Conservation (phyloP, 2,329 filamentous ascomycete species). For the Dactylellina leptospora region DNA sequence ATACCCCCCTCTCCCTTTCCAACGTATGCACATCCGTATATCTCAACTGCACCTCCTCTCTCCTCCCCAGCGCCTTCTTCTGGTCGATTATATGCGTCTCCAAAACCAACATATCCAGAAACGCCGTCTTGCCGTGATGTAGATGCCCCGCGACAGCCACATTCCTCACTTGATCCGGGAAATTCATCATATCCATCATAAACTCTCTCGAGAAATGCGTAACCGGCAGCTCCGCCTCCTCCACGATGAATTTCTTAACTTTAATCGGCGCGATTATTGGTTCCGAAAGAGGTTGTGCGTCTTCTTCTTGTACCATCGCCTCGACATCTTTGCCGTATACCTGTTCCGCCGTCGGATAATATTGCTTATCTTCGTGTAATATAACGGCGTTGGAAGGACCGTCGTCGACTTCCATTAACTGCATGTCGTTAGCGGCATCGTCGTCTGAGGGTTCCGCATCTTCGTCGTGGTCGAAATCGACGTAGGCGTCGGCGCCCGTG, state of each 20-base stretch:
- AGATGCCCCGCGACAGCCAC: slow-evolving; percentile 90
- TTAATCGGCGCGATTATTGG: slow-evolving; percentile 93
- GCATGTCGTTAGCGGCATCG: slow-evolving; percentile 73
- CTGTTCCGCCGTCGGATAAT: slow-evolving; percentile 97
- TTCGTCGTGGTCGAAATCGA: slow-evolving; percentile 68
- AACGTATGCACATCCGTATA: slow-evolving; percentile 93
- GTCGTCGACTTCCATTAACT: slow-evolving; percentile 90
- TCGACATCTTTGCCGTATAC: slow-evolving; percentile 95
- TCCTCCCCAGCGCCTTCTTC: slow-evolving; percentile 66
- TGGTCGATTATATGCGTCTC: slow-evolving; percentile 90
- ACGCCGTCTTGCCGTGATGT: slow-evolving; percentile 96
- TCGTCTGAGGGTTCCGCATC: slow-evolving; percentile 71
- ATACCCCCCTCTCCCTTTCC: slow-evolving; percentile 87
- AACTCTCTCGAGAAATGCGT: slow-evolving; percentile 65
- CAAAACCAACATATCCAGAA: slow-evolving; percentile 97
- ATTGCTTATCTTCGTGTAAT: slow-evolving; percentile 98
- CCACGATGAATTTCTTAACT: slow-evolving; percentile 93
- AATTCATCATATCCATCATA: slow-evolving; percentile 96
- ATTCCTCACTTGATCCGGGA: slow-evolving; percentile 92
- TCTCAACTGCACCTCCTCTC: slow-evolving; percentile 76
- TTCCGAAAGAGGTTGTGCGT: slow-evolving; percentile 88
- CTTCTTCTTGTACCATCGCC: slow-evolving; percentile 94
- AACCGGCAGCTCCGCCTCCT: slow-evolving; percentile 85
- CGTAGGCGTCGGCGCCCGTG: slow-evolving; percentile 81
- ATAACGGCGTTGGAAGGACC: slow-evolving; percentile 96